Conservation (phyloP, 2,329 filamentous ascomycete species). For the Claviceps spartinae region DNA sequence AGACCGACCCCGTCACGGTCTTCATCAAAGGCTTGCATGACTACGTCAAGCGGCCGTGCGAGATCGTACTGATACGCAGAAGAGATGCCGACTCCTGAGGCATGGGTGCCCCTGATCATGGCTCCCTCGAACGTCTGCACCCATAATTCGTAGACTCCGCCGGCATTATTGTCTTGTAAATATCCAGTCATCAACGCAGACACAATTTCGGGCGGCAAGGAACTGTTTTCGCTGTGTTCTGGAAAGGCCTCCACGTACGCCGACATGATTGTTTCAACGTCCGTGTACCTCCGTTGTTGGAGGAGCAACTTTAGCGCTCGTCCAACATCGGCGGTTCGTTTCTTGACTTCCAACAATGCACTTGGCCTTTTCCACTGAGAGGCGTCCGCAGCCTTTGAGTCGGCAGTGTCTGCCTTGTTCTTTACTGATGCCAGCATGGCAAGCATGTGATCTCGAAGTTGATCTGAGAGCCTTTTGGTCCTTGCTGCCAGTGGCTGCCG, state of each 20-base stretch:
- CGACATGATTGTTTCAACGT: conserved; percentile 43
- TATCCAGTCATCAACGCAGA: conserved; percentile 56
- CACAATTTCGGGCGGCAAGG: conserved; percentile 41
- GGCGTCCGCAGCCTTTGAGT: not conserved
- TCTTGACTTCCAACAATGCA: conserved; percentile 12
- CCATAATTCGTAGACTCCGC: conserved; percentile 56
- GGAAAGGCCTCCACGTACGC: conserved; percentile 33
- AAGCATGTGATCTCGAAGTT: conserved; percentile 18
- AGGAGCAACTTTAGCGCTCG: conserved; percentile 22
- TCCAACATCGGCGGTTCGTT: conserved; percentile 17
- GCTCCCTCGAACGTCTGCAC: conserved; percentile 41
- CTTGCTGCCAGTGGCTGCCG: conserved; percentile 12
- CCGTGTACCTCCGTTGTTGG: conserved; percentile 30
- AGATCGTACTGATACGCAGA: conserved; percentile 39
- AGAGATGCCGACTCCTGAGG: conserved; percentile 20
- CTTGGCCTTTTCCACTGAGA: conserved; percentile 5
- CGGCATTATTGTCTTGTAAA: conserved; percentile 40
- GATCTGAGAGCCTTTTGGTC: conserved; percentile 14
- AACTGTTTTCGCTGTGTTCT: conserved; percentile 16
- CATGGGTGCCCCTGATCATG: conserved; percentile 19
- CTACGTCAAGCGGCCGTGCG: conserved; percentile 32
- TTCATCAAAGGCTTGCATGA: conserved; percentile 31
- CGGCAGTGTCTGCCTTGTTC: not conserved
- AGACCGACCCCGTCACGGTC: conserved; percentile 32
- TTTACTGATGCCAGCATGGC: conserved; percentile 5